Evolutionary conservation across 2,329 filamentous ascomycete species (phyloP), one percentile per base, ranked within the genome.

Genomic region (Ophiobolus disseminans): DNA sequence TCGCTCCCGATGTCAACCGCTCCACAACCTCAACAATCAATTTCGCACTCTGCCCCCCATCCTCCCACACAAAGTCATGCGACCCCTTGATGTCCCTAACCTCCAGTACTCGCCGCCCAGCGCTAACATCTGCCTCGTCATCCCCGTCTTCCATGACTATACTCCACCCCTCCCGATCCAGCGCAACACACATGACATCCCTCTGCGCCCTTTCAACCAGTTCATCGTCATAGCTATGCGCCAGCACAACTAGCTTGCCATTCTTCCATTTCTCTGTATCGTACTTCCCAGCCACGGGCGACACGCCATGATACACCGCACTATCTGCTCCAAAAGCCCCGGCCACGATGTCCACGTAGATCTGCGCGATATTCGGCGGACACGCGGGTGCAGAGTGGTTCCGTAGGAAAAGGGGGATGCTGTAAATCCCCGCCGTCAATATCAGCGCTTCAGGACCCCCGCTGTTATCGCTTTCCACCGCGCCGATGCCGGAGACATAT

Each of bases 391-490:
- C 73, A 3, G 57, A 50, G 32, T 81, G 78, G 37, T 78, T 74
- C 7, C 62, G 48, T 1, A 81, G 68, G 16, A 90, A 70, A 0
- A 78, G 78, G 6, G 76, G 76, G 8, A 91, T 69, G 62, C 88
- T 82, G 69, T 89, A 90, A 17, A 91, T 83, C 1, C 88, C 87
- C 45, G 82, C 82, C 16, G 88, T 71, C 25, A 85, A 81, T 4
- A 89, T 65, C n/a, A 89, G 71, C 3, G 79, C 82, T 2, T 73
- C 62, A 0, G 52, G 57, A 1, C 45, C 47, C 7, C 21, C 28
- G 13, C n/a, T 13, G n/a, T 23, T 4, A 13, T 34, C 4, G n/a
- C 20, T 23, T 4, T 44, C 39, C 1, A 62, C 39, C 1, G n/a
- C n/a, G n/a, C 61, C 63, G 6, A 66, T 57, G 7, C 55, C 44